These are phyloP conservation scores for Citrus inodora DNA, from an alignment of 345 rosid species.

Conservation along the genomic window DNA sequence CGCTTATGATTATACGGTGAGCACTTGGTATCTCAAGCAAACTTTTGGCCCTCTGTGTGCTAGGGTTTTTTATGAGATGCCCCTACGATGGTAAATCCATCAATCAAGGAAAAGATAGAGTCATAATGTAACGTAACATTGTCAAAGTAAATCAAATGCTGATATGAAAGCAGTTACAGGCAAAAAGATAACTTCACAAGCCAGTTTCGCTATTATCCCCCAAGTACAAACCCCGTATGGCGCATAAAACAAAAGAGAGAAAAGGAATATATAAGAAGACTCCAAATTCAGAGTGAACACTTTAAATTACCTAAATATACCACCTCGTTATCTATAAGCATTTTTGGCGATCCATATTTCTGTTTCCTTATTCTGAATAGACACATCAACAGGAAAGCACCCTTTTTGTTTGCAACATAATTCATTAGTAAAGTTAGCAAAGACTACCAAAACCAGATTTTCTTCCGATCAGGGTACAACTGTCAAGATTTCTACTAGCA, in stretches of 20 bases:
- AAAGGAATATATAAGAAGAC: neutral
- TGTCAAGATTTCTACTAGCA: neutral
- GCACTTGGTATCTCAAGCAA: conserved; percentile 92
- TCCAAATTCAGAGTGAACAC: neutral
- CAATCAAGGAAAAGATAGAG: neutral
- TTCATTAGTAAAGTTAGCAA: neutral
- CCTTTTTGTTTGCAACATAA: neutral
- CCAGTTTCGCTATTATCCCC: neutral
- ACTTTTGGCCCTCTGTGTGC: conserved; percentile 96
- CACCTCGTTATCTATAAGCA: neutral
- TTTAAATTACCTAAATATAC: neutral
- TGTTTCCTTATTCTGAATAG: neutral
- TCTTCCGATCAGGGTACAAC: neutral
- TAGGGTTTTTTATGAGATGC: conserved; percentile 95
- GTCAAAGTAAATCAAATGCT: neutral
- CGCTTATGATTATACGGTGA: conserved; percentile 86
- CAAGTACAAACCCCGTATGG: neutral
- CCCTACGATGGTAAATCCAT: conserved; percentile 48
- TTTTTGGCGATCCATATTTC: neutral
- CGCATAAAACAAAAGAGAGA: neutral
- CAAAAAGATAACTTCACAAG: neutral
- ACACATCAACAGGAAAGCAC: neutral
- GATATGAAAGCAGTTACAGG: neutral
- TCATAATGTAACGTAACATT: neutral
- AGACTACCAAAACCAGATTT: neutral